A percentile compares a stretch with the other conserved stretches of the same genome.
These are phyloP conservation scores for Pseudopediastrum boryanum DNA, from an alignment of 139 green algal genomes.

Conservation along the genomic window DNA sequence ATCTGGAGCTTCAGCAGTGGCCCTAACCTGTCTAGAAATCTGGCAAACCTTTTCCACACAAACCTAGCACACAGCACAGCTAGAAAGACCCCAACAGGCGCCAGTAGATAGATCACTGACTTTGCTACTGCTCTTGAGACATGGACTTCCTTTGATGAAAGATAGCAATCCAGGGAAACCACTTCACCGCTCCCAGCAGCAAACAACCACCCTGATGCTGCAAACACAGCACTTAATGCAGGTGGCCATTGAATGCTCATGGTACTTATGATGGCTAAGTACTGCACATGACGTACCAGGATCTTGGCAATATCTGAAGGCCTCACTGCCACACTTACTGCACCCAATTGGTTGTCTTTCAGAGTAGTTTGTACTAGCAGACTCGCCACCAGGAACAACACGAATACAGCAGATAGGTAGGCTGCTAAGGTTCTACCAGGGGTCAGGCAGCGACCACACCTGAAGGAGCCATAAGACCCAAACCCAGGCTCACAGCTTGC, in stretches of 20 bases:
- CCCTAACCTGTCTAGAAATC: no score
- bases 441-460: background rate
- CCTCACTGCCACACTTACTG: background rate
- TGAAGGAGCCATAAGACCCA: background rate
- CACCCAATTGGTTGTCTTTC: background rate
- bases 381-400: background rate
- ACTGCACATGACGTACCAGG: background rate
- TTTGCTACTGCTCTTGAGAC: background rate
- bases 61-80: background rate
- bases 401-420: background rate
- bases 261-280: slow-evolving; percentile 1
- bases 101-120: background rate
- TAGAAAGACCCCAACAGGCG: background rate
- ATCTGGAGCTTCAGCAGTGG: no score
- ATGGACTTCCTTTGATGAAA: background rate
- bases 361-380: background rate
- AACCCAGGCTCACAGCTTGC: background rate
- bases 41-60: background rate
- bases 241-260: slow-evolving; percentile 2
- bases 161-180: background rate
- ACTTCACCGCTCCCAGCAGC: background rate
- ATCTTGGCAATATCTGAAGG: slow-evolving; percentile 8
- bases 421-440: background rate
- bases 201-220: background rate
- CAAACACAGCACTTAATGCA: background rate